Base-by-base conservation (phyloP, 2,329 filamentous ascomycete genomes). In the Penicillium sp. region DNA sequence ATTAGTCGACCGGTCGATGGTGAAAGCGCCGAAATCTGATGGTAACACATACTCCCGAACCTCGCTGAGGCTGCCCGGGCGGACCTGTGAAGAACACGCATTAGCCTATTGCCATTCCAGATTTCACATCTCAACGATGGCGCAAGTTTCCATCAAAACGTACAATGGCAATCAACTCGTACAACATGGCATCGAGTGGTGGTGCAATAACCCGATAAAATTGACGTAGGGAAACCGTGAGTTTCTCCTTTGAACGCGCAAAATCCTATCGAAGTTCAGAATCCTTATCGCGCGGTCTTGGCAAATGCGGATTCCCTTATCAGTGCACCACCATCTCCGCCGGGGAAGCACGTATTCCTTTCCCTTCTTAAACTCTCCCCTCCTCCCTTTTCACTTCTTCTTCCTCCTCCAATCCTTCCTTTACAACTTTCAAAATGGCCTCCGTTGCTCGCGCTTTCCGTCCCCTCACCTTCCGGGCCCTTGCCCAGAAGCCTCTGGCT, bases 121-220 rank as follows among this genome's bases (percentile, higher is more conserved):
- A 27, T 31, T 37, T 8, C 33, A 6, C 41, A 37, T 33, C 50
- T 9, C 21, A 16, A 14, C 11, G 14, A 37, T 44, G 31, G 11
- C 9, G 14, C 26, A 45, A 10, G 13, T 3, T 19, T 35, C 19
- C 16, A 24, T 46, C 21, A 19, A 14, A 19, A 80, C 89, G 70
- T 80, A 97, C 95, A 79, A 97, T 89, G 76, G 90, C 95, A 77
- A 99, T 95, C 72, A 98, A 82, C 81, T 99, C 95, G 83, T 99
- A 99, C 79, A 99, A 82, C 95, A 99, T 97, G 64, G 75, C 68
- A 62, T 63, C 59, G 62, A 64, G 39, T 52, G 58, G 57, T 62
- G 65, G 61, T 55, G 58, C 51, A 58, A 53, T 60, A 56, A 57
- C 53, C 59, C 63, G 60, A 64, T 57, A 35, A 44, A 22, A 52